Evolutionary conservation across 1,284 basidiomycete species (phyloP).

Genomic region (Cyathus olla): DNA sequence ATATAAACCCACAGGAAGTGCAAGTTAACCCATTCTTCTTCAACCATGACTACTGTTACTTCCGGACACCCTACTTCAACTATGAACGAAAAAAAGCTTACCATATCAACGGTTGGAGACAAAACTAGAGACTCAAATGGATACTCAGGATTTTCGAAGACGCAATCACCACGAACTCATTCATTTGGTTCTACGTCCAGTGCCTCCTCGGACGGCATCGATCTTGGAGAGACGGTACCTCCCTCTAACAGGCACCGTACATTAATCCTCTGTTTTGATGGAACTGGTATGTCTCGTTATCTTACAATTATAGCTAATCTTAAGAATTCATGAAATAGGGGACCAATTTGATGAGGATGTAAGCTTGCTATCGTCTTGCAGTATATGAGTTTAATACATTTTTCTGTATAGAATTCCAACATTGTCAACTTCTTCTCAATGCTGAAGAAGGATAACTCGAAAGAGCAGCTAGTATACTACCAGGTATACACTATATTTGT

Average conservation of each 20-base stretch:
- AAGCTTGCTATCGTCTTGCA: conserved; percentile 19
- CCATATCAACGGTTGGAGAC: too few species aligned
- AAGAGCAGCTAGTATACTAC: conserved; percentile 72
- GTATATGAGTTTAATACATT: background rate
- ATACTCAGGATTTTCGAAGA: too few species aligned
- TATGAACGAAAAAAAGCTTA: too few species aligned
- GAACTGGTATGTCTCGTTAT: conserved; percentile 43
- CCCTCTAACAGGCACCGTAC: conserved; percentile 46
- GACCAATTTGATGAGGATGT: conserved; percentile 68
- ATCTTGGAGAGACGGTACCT: conserved; percentile 39
- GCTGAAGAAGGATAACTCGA: conserved; percentile 61
- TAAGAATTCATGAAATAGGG: conserved; percentile 31
- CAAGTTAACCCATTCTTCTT: too few species aligned
- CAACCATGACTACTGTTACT: too few species aligned
- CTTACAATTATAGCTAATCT: background rate
- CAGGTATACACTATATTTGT: conserved; percentile 52
- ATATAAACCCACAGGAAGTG: too few species aligned
- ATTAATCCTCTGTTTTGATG: conserved; percentile 66
- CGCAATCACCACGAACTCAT: too few species aligned
- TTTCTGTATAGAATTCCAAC: conserved; percentile 66
- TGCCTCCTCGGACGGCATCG: background rate
- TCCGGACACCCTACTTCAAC: too few species aligned
- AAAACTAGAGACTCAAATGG: too few species aligned
- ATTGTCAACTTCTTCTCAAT: conserved; percentile 72
- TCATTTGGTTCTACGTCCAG: too few species aligned